Evolutionary conservation across 2,329 filamentous ascomycete species (phyloP), one percentile per base, ranked within the genome.

Genomic region (Microdochium trichocladiopsis): DNA sequence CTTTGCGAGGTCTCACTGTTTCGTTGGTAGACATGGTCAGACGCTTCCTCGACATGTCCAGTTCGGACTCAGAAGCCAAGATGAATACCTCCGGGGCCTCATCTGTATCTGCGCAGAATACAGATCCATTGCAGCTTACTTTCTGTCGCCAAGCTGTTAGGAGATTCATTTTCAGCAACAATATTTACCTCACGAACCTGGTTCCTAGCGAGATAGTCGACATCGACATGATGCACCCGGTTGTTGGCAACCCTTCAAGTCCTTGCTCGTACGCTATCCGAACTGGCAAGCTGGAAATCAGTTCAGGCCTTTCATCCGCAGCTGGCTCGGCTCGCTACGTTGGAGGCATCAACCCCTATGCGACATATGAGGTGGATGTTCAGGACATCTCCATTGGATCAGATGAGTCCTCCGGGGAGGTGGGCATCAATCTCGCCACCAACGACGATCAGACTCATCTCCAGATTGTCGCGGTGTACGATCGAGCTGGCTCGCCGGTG

Each of bases 111-210:
- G 25, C n/a, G n/a, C n/a, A n/a, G n/a, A n/a, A n/a, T n/a, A n/a
- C 50, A 51, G 9, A 51, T 41, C 28, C 52, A 52, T 33, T 57
- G 53, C 16, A 51, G 53, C 9, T 50, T 14, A 50, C 49, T 12
- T 50, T 50, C 21, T 50, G 25, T 37, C 49, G 49, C n/a, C 49
- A 50, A 41, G 36, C 49, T n/a, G 49, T 37, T 9, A 50, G 49
- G 31, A 31, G 49, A 21, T 50, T 50, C 31, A 37, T 50, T 1
- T 50, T 50, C 49, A 50, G 49, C 33, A 50, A 50, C 49, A 50
- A 50, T 50, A 24, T 50, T 3, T 28, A 25, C 9, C 49, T 50
- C 9, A n/a, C 49, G n/a, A 50, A 28, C 31, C 31, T 50, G 25
- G 49, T 50, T 11, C 49, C 49, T 9, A 23, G 33, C 10, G 49